These are phyloP conservation scores for Dactylellina parvicollis DNA, from an alignment of 2,329 filamentous ascomycete species.

Conservation along the genomic window DNA sequence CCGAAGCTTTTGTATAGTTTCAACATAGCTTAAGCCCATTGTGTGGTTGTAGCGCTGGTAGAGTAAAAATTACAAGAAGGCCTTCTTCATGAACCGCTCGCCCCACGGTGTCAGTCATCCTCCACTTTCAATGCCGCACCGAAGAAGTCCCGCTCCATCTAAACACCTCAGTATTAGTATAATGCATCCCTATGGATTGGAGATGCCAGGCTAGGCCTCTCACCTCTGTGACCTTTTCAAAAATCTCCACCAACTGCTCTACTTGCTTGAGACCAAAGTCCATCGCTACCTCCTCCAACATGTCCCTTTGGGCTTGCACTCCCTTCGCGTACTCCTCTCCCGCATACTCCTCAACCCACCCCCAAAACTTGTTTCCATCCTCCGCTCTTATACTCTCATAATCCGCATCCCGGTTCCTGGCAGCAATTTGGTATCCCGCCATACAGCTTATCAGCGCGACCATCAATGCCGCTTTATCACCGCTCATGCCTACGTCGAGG, in stretches of 20 bases:
- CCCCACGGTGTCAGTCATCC: not conserved
- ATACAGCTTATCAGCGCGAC: constrained; percentile 85
- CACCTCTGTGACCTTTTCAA: constrained; percentile 86
- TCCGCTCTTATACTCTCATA: constrained; percentile 59
- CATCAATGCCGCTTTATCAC: constrained; percentile 88
- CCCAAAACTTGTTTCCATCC: constrained; percentile 80
- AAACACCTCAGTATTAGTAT: constrained; percentile 2
- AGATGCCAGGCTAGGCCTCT: constrained; percentile 57
- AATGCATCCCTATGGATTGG: not conserved
- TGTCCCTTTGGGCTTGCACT: constrained; percentile 73
- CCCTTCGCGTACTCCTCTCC: constrained; percentile 80
- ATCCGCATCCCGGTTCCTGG: constrained; percentile 73
- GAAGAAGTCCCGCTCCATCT: constrained; percentile 50
- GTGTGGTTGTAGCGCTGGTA: no score
- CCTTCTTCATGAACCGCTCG: not conserved
- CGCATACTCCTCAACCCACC: constrained; percentile 90
- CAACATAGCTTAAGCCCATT: no score
- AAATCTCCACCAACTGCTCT: constrained; percentile 84
- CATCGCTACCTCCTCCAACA: constrained; percentile 79
- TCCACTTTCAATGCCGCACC: constrained; percentile 23
- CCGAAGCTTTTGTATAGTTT: no score
- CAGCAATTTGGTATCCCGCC: constrained; percentile 86
- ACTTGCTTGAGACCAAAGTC: constrained; percentile 77
- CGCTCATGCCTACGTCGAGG: constrained; percentile 84
- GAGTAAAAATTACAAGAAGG: no score